These are phyloP conservation scores for Sarocladium strictum DNA, from an alignment of 2,329 filamentous ascomycete species.

Conservation along the genomic window DNA sequence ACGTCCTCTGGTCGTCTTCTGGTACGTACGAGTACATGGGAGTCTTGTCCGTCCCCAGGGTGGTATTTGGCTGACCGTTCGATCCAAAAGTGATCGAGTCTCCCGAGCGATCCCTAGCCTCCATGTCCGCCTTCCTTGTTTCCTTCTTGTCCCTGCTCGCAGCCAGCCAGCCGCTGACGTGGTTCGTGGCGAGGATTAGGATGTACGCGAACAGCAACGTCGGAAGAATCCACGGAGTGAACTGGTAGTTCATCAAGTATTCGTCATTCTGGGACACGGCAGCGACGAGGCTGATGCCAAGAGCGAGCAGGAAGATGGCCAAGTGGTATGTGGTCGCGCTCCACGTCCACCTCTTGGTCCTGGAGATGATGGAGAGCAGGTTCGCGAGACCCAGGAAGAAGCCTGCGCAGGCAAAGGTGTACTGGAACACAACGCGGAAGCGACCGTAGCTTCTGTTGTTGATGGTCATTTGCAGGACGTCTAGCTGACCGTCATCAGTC, in stretches of 20 bases:
- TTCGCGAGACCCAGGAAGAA: constrained; percentile 25
- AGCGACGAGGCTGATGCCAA: constrained; percentile 23
- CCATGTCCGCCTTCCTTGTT: not conserved
- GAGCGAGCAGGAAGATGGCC: constrained; percentile 23
- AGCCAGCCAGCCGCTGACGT: constrained; percentile 12
- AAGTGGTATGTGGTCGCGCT: constrained; percentile 25
- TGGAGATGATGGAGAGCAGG: constrained; percentile 23
- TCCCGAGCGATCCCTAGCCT: not conserved
- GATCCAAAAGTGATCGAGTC: not conserved
- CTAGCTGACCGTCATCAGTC: constrained; percentile 10
- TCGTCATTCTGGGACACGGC: constrained; percentile 19
- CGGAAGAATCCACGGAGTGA: constrained; percentile 27
- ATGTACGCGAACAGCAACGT: constrained; percentile 28
- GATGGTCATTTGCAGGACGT: constrained; percentile 18
- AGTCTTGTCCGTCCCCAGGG: not conserved
- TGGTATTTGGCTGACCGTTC: not conserved
- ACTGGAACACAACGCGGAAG: constrained; percentile 28
- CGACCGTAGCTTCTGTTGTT: constrained; percentile 18
- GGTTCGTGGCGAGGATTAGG: constrained; percentile 25
- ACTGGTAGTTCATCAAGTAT: constrained; percentile 16
- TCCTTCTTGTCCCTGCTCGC: not conserved
- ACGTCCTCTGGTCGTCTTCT: not conserved
- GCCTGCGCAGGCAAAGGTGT: constrained; percentile 28
- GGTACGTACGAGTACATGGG: not conserved
- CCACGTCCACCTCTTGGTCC: constrained; percentile 23